A percentile compares a stretch with the other conserved stretches of the same genome.
These are phyloP conservation scores for Exophiala aquamarina DNA, from an alignment of 2,329 filamentous ascomycete species.

Conservation along the genomic window DNA sequence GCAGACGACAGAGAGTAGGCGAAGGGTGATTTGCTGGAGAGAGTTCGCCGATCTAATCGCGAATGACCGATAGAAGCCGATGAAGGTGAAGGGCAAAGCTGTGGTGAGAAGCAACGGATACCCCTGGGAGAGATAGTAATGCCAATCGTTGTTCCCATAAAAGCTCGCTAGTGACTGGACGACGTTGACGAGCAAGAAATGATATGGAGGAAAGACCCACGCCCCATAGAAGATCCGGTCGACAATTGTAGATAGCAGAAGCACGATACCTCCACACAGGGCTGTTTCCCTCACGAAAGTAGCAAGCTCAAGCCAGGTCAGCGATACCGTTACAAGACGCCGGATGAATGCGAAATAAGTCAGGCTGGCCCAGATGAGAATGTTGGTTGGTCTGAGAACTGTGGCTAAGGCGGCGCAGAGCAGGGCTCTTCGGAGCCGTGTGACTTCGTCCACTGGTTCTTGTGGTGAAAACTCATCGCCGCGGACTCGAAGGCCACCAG, in stretches of 20 bases:
- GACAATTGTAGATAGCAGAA: slow-evolving; percentile 63
- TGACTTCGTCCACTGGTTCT: slow-evolving; percentile 25
- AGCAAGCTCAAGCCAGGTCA: slow-evolving; percentile 11
- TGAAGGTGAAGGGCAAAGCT: slow-evolving; percentile 71
- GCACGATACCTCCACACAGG: slow-evolving; percentile 60
- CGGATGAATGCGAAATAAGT: slow-evolving; percentile 32
- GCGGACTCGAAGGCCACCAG: slow-evolving; percentile 42
- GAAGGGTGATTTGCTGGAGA: slow-evolving; percentile 37
- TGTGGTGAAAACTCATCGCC: slow-evolving; percentile 34
- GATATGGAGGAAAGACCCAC: slow-evolving; percentile 86
- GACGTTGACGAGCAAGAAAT: slow-evolving; percentile 89
- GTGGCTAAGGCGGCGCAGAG: slow-evolving; percentile 77
- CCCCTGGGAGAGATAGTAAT: slow-evolving; percentile 92
- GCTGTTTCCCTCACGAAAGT: slow-evolving; percentile 61
- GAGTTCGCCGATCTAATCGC: too few species aligned
- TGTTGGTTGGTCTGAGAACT: slow-evolving; percentile 84
- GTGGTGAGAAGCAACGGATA: slow-evolving; percentile 84
- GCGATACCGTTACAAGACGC: slow-evolving; percentile 1
- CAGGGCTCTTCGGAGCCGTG: slow-evolving; percentile 61
- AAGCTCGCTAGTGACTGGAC: slow-evolving; percentile 84
- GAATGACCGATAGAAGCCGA: slow-evolving; percentile 59
- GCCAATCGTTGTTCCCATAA: slow-evolving; percentile 85
- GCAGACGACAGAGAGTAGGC: slow-evolving; percentile 59
- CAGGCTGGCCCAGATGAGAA: slow-evolving; percentile 77
- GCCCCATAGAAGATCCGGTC: slow-evolving; percentile 79